These are phyloP conservation scores for Malassezia sympodialis DNA, from an alignment of 1,284 basidiomycete species.

Conservation along the genomic window DNA sequence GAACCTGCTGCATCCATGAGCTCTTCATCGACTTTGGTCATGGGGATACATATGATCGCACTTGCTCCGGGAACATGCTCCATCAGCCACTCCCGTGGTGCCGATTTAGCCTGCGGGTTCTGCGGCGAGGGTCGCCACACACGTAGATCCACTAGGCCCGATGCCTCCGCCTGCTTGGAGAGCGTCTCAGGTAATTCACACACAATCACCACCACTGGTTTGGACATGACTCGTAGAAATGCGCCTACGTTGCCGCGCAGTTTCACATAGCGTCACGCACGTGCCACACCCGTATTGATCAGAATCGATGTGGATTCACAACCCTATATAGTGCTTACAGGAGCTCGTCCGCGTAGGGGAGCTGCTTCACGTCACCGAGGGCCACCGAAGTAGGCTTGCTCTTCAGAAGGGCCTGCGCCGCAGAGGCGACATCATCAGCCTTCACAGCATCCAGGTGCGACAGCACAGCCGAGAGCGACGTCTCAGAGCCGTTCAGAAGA, in stretches of 20 bases:
- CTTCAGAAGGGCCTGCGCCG: constrained; percentile 39
- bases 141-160: background rate
- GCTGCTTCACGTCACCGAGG: constrained; percentile 38
- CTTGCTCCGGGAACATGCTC: constrained; percentile 60
- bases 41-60: constrained; percentile 61
- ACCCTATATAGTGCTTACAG: constrained; percentile 19
- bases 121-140: background rate
- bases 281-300: background rate
- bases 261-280: background rate
- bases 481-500: constrained; percentile 29
- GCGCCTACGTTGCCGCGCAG: background rate
- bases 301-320: background rate
- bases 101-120: constrained; percentile 48
- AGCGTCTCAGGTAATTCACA: background rate
- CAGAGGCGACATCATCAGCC: constrained; percentile 23
- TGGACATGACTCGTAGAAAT: background rate
- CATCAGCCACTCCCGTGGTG: constrained; percentile 66
- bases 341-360: constrained; percentile 46
- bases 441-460: constrained; percentile 33
- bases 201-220: constrained; percentile 7
- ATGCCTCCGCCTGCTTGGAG: background rate
- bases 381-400: constrained; percentile 44
- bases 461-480: constrained; percentile 26
- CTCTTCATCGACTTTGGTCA: constrained; percentile 61
- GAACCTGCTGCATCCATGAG: constrained; percentile 47